phyloP scores from a whole-genome alignment of 2,329 filamentous ascomycete species.

The Apiospora arundinis region DNA sequence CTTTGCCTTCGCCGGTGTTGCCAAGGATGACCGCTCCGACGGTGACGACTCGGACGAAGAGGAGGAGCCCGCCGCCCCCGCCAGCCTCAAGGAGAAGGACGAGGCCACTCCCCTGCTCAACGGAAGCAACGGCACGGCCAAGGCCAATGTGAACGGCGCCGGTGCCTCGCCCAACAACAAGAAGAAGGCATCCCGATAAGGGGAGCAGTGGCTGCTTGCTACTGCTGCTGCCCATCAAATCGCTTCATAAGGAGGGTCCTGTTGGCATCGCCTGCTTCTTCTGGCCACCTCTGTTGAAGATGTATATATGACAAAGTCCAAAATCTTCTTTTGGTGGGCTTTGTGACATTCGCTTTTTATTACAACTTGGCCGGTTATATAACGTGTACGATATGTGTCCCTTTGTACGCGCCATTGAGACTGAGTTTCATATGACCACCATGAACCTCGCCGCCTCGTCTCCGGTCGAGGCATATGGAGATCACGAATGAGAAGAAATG shows the following conservation, averaged over 20 bases:
- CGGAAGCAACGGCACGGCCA: slow-evolving; percentile 31
- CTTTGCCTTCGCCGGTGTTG: slow-evolving; percentile 66
- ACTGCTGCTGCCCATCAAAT: background rate
- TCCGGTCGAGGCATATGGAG: background rate
- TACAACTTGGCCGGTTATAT: background rate
- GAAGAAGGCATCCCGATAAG: slow-evolving; percentile 28
- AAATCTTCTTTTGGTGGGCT: background rate
- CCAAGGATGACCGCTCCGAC: slow-evolving; percentile 76
- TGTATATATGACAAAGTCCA: slow-evolving; percentile 1
- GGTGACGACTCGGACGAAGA: slow-evolving; percentile 68
- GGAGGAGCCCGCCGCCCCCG: slow-evolving; percentile 37
- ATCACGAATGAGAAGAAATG: background rate
- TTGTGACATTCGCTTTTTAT: background rate
- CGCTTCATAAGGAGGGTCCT: background rate
- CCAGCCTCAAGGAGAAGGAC: slow-evolving; percentile 30
- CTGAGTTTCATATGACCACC: background rate
- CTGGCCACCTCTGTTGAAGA: background rate
- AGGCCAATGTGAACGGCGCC: slow-evolving; percentile 31
- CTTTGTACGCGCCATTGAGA: background rate
- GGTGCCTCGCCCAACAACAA: slow-evolving; percentile 29
- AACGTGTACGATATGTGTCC: background rate
- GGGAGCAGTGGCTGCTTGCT: background rate
- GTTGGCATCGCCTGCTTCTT: background rate
- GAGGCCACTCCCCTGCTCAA: slow-evolving; percentile 34
- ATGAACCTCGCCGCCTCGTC: background rate